Base-by-base conservation (phyloP, 495 filamentous ascomycete species). In the Penicillium cataractarum region DNA sequence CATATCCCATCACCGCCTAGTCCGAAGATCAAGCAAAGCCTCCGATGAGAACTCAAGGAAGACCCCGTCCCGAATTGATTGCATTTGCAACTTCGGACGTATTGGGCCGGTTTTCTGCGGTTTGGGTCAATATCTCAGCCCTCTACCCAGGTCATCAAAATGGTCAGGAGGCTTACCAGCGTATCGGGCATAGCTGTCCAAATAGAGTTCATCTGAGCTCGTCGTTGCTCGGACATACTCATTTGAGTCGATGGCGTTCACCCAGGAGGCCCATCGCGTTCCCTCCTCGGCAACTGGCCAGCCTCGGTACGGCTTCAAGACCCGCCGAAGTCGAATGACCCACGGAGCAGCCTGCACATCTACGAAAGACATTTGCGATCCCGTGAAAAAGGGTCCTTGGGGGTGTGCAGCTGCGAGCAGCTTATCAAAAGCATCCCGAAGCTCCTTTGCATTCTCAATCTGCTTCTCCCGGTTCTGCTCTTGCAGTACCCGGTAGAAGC, bases 271-370 rank as follows among this genome's bases (percentile, higher is more conserved):
- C 87, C 90, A 92, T 52, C 93, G 83, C 65, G 80, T 89, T 7
- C 86, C 88, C 15, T 82, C 79, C 60, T 88, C 82, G 9, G 92
- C 85, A 50, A 90, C 87, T 27, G 87, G 86, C 91, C 91, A 97
- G 32, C 85, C 88, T 24, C 90, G 84, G 68, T 93, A 93, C n/a
- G 87, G 89, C 55, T 87, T 86, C 56, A 96, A 78, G 27, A 97
- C 90, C 19, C 87, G 81, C 13, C 82, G 80, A 56, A 97, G 75
- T 1, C 94, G 87, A 33, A 97, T 68, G 52, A 95, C 84, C 86
- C 94, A 98, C 8, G 94, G 94, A 8, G 93, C 93, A 51, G 94
- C 84, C 65, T 95, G 90, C 24, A 97, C 82, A 66, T 98, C 94
- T 4, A 97, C 92, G 62, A 91, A 90, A 33, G 86, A 88, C 27